A percentile compares a stretch with the other conserved stretches of the same genome.
These are phyloP conservation scores for Zanthoxylum bungeanum DNA, from an alignment of 345 rosid species.

Conservation along the genomic window DNA sequence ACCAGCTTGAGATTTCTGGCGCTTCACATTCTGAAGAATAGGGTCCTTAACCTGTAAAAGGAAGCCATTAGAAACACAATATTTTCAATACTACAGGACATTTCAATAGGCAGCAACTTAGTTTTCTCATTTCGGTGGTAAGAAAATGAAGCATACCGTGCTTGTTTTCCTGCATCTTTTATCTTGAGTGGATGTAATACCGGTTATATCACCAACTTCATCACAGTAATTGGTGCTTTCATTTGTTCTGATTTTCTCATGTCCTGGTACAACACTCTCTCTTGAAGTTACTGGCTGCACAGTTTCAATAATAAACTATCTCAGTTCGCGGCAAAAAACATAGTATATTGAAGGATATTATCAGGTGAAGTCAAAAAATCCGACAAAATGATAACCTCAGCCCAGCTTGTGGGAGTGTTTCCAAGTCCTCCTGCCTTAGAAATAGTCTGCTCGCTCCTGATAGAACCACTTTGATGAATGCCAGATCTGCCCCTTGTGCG, in stretches of 20 bases:
- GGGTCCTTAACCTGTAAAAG: constrained; percentile 84
- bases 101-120: background rate
- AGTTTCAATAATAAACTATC: constrained; percentile 5
- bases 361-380: background rate
- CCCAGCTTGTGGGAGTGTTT: constrained; percentile 72
- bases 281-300: constrained; percentile 78
- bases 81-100: background rate
- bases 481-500: constrained; percentile 74
- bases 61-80: background rate
- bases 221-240: constrained; percentile 28
- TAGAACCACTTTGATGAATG: constrained; percentile 45
- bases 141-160: constrained; percentile 44
- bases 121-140: too few species aligned
- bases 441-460: constrained; percentile 56
- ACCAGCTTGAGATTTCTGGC: constrained; percentile 66
- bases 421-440: constrained; percentile 49
- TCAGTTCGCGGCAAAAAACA: background rate
- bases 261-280: constrained; percentile 64
- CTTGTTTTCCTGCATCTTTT: constrained; percentile 75
- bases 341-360: background rate
- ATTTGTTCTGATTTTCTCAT: constrained; percentile 36
- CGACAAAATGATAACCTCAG: constrained; percentile 45
- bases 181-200: constrained; percentile 63
- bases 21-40: constrained; percentile 68
- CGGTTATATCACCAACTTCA: constrained; percentile 34